Conservation (phyloP, 1,284 basidiomycete genomes). For the Phaffia rhodozyma region DNA sequence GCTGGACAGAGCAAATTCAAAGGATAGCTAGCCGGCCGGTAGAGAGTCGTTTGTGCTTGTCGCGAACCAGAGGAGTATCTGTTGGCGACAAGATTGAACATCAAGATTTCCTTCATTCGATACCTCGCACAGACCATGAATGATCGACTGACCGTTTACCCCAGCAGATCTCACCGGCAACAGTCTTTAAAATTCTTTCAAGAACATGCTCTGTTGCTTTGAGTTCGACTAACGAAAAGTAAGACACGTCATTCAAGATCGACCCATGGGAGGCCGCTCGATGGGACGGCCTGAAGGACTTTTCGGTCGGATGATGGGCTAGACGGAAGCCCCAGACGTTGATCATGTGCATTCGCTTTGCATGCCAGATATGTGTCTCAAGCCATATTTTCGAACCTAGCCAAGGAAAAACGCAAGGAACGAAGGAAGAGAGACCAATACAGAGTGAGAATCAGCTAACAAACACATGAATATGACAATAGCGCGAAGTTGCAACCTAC, state of each 20-base stretch:
- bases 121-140: background rate
- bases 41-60: conserved; percentile 29
- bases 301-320: conserved; percentile 74
- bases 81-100: conserved; percentile 22
- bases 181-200: conserved; percentile 41
- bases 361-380: conserved; percentile 87
- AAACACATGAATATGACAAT: background rate
- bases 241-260: conserved; percentile 78
- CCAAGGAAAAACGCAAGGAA: conserved; percentile 9
- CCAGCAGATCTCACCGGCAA: conserved; percentile 16
- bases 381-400: conserved; percentile 74
- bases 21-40: conserved; percentile 45
- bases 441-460: background rate
- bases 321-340: conserved; percentile 79
- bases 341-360: conserved; percentile 85
- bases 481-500: conserved; percentile 16
- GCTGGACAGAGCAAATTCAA: conserved; percentile 55
- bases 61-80: conserved; percentile 47
- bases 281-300: conserved; percentile 75
- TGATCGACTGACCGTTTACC: conserved; percentile 16
- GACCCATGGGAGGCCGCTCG: conserved; percentile 69
- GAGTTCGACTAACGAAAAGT: conserved; percentile 61
- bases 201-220: conserved; percentile 50
- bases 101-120: conserved; percentile 3
- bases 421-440: background rate